These are phyloP conservation scores for Penicillium simplicissimum DNA, from an alignment of 495 filamentous ascomycete species.

Conservation along the genomic window DNA sequence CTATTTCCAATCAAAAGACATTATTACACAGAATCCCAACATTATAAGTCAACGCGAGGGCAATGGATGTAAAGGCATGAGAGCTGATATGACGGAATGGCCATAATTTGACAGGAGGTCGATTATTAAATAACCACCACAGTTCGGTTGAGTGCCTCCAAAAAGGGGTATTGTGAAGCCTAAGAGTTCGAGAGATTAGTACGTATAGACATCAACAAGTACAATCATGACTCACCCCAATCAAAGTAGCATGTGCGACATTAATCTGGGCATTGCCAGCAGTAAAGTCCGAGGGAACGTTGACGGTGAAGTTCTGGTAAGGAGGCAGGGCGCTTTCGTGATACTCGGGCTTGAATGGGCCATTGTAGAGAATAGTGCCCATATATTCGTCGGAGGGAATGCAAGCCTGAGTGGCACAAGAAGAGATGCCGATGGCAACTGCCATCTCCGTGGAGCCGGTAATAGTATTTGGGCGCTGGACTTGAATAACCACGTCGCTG, in stretches of 20 bases:
- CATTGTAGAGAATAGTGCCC: slow-evolving; percentile 35
- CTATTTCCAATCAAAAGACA: neutral
- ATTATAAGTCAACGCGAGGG: neutral
- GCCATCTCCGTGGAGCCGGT: slow-evolving; percentile 32
- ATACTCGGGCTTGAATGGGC: slow-evolving; percentile 33
- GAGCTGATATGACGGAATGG: neutral
- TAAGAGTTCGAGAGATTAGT: slow-evolving; percentile 4
- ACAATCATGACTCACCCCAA: slow-evolving; percentile 34
- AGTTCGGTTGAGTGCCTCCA: slow-evolving; percentile 14
- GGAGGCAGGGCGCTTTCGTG: slow-evolving; percentile 29
- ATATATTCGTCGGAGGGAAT: slow-evolving; percentile 21
- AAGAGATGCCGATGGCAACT: slow-evolving; percentile 38
- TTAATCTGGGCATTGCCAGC: slow-evolving; percentile 31
- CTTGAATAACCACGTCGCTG: slow-evolving; percentile 27
- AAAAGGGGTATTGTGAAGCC: slow-evolving; percentile 11
- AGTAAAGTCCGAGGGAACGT: slow-evolving; percentile 20
- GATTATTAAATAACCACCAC: slow-evolving; percentile 11
- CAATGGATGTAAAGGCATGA: neutral
- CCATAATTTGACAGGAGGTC: neutral
- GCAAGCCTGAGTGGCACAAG: slow-evolving; percentile 25
- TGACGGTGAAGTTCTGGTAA: slow-evolving; percentile 44
- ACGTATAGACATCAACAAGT: neutral
- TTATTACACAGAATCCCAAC: neutral
- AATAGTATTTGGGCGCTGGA: slow-evolving; percentile 38
- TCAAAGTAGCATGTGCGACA: slow-evolving; percentile 36